phyloP scores from a whole-genome alignment of 805 yeast genomes.

The Kuraishia cidri region DNA sequence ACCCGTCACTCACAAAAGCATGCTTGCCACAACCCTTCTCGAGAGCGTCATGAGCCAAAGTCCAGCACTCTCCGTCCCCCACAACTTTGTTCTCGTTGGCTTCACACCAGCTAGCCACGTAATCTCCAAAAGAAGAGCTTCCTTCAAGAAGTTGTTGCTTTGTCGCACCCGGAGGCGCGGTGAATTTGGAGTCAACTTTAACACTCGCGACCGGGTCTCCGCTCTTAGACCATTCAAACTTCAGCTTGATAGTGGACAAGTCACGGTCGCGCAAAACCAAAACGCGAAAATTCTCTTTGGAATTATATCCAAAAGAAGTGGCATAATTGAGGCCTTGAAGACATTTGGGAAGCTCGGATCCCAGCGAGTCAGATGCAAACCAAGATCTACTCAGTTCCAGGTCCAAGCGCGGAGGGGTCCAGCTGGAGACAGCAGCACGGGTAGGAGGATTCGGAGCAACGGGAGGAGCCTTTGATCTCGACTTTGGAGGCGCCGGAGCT shows the following conservation, averaged over 20 bases:
- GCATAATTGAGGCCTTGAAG: conserved; percentile 26
- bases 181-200: conserved; percentile 19
- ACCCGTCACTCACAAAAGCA: conserved; percentile 41
- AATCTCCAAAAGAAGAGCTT: conserved; percentile 34
- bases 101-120: conserved; percentile 48
- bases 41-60: conserved; percentile 45
- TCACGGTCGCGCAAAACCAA: conserved; percentile 32
- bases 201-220: conserved; percentile 14
- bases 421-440: conserved; percentile 9
- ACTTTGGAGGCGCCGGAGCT: no score
- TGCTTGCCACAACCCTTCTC: conserved; percentile 46
- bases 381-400: conserved; percentile 35
- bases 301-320: conserved; percentile 17
- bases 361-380: conserved; percentile 25
- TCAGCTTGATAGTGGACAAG: conserved; percentile 25
- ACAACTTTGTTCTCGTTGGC: conserved; percentile 35
- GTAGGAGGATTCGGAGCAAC: conserved; percentile 11
- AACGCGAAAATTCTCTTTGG: conserved; percentile 18
- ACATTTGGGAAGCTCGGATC: conserved; percentile 23
- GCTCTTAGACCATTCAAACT: conserved; percentile 29
- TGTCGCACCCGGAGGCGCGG: conserved; percentile 36
- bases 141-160: conserved; percentile 21
- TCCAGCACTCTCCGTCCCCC: conserved; percentile 57
- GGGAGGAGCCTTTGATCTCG: no score
- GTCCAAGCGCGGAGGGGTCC: conserved; percentile 27